phyloP scores from a whole-genome alignment of 2,329 filamentous ascomycete species.

The Alternaria alternata region DNA sequence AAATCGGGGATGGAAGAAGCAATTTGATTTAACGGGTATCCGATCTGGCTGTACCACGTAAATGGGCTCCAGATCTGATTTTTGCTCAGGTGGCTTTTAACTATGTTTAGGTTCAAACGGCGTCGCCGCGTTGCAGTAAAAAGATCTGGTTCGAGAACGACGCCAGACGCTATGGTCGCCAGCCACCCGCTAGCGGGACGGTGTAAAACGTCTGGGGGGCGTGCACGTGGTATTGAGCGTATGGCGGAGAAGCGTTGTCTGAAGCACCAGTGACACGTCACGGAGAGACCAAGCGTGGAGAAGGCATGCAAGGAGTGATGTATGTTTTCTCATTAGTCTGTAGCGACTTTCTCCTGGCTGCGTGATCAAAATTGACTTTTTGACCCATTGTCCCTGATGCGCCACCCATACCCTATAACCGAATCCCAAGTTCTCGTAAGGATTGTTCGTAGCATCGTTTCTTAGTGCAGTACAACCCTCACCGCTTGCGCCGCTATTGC shows the following conservation, averaged over 20 bases:
- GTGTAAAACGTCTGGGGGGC: background rate
- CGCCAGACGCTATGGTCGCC: background rate
- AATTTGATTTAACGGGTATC: background rate
- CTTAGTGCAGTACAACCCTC: background rate
- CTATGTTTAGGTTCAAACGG: slow-evolving; percentile 1
- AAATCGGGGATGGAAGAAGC: background rate
- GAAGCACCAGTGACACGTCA: background rate
- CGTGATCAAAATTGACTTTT: slow-evolving; percentile 15
- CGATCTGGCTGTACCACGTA: background rate
- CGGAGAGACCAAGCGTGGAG: background rate
- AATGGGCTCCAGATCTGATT: background rate
- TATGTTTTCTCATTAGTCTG: slow-evolving; percentile 8
- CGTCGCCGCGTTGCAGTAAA: background rate
- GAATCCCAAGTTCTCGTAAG: background rate
- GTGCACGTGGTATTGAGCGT: background rate
- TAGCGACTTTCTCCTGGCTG: slow-evolving; percentile 2
- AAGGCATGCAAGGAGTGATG: background rate
- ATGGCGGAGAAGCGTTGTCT: background rate
- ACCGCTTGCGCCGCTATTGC: background rate
- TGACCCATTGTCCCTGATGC: slow-evolving; percentile 8
- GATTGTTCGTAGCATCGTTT: slow-evolving; percentile 16
- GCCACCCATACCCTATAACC: slow-evolving; percentile 7
- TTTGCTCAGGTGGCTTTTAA: background rate
- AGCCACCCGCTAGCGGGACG: background rate
- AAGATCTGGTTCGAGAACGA: slow-evolving; percentile 1